phyloP scores from a whole-genome alignment of 805 yeast genomes.

The Cyberlindnera maclurae region DNA sequence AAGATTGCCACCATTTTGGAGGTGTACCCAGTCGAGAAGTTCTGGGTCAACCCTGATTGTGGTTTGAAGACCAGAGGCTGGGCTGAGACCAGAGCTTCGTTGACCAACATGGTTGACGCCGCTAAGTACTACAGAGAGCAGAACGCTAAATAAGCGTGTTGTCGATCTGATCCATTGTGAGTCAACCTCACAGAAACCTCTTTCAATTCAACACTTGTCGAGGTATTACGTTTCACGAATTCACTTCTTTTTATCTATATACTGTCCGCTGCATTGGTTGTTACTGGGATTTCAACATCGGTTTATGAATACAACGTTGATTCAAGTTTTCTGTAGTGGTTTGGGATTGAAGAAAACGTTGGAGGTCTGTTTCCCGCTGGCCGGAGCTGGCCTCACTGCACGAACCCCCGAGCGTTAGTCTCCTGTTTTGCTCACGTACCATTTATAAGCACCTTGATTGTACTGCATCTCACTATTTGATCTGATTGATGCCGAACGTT shows the following conservation, averaged over 20 bases:
- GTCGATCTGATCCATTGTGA: conserved; percentile 2
- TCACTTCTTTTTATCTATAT: conserved; percentile 12
- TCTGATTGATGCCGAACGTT: no score
- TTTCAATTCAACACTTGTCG: conserved; percentile 21
- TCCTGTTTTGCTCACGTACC: no score
- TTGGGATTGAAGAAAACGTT: background rate
- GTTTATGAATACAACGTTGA: conserved; percentile 14
- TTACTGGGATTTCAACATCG: conserved; percentile 44
- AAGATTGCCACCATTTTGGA: conserved; percentile 92
- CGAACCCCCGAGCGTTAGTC: no score
- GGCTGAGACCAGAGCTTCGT: conserved; percentile 93
- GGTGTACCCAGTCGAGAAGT: conserved; percentile 95
- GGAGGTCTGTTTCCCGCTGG: no score
- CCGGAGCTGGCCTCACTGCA: no score
- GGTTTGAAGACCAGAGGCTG: conserved; percentile 99
- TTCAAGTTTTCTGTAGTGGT: background rate
- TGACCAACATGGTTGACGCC: conserved; percentile 98
- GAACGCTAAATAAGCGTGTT: conserved; percentile 14
- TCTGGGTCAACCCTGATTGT: conserved; percentile 99
- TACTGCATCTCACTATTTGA: no score
- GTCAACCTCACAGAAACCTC: conserved; percentile 1
- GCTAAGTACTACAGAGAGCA: conserved; percentile 87
- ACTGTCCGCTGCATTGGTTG: conserved; percentile 19
- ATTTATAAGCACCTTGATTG: no score
- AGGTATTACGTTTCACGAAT: conserved; percentile 9